Evolutionary conservation across 495 filamentous ascomycete genomes (phyloP), one percentile per base, ranked within the genome.

Genomic region (Cryomyces minteri): DNA sequence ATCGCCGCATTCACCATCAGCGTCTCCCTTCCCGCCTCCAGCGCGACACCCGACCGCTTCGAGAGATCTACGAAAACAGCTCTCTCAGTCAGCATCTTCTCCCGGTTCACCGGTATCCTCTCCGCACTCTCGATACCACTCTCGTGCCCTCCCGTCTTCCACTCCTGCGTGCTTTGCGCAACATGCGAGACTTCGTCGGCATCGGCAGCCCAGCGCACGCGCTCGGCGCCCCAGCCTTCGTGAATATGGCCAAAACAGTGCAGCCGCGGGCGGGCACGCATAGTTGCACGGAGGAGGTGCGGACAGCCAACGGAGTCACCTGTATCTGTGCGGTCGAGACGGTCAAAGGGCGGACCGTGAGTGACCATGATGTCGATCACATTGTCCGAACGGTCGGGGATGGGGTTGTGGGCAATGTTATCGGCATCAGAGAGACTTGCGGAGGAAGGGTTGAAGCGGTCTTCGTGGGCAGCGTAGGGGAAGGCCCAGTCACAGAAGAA

Each of bases 221-320:
- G 52, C 45, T 68, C 66, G 4, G 72, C 79, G n/a, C 82, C 82
- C 70, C 77, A 83, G 0, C 66, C n/a, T 55, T 87, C 80, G 51
- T 83, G 80, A 31, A 84, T 81, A 56, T 84, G 80, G 4, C 80
- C 79, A 48, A 83, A 85, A 53, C 76, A 82, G 55, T 83, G 77
- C 49, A 84, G 51, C 5, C 56, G 60, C 1, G 79, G 80, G 40
- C 64, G 54, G 4, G 69, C 61, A 9, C 62, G 63, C 4, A 67
- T 67, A 12, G 79, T 54, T 8, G 75, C 74, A 0, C 56, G 59
- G 30, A 83, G 76, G 10, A 84, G 62, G 38, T 68, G 50, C 10
- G 61, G 56, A 48, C 75, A 82, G 0, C 79, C 80, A 14, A 68
- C 69, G 40, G 67, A 57, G 14, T 61, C 31, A 5, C 44, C 11